Conservation (phyloP, 1,284 basidiomycete genomes). For the Pseudozyma pruni region DNA sequence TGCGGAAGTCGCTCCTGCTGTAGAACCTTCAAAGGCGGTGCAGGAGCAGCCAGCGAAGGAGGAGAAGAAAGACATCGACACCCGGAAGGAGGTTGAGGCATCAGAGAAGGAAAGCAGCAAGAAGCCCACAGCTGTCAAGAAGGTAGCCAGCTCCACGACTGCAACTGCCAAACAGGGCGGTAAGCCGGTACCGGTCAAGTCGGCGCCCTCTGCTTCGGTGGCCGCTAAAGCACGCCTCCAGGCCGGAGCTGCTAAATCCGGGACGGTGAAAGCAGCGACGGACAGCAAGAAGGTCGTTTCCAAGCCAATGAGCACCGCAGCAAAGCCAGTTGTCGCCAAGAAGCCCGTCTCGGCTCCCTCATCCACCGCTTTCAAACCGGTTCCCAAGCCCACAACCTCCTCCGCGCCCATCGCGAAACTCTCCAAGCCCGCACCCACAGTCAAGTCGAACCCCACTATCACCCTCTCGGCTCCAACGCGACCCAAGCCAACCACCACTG, state of each 20-base stretch:
- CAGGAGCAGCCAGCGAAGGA: neutral
- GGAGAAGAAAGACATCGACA: conserved; percentile 1
- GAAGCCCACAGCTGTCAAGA: conserved; percentile 1
- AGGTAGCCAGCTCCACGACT: neutral
- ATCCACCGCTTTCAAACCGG: neutral
- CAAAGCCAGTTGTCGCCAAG: neutral
- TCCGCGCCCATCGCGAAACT: neutral
- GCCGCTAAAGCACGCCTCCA: conserved; percentile 28
- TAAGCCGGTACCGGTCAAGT: conserved; percentile 9
- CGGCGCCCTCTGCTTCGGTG: conserved; percentile 16
- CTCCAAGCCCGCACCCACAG: conserved; percentile 1
- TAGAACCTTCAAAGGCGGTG: too few relatives aligned
- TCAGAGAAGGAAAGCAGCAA: conserved; percentile 3
- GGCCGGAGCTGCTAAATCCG: conserved; percentile 2
- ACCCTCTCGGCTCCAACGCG: conserved; percentile 5
- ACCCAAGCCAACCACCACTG: conserved; percentile 1
- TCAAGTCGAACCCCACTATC: neutral
- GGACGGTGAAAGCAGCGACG: neutral
- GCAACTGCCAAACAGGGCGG: conserved; percentile 1
- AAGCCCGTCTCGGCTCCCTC: conserved; percentile 1
- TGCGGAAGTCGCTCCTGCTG: neutral
- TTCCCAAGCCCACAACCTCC: conserved; percentile 4
- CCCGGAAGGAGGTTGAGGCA: neutral
- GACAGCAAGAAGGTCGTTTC: neutral
- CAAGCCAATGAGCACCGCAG: neutral